Evolutionary conservation across 2,329 filamentous ascomycete species (phyloP).

Genomic region (Penicillium italicum): DNA sequence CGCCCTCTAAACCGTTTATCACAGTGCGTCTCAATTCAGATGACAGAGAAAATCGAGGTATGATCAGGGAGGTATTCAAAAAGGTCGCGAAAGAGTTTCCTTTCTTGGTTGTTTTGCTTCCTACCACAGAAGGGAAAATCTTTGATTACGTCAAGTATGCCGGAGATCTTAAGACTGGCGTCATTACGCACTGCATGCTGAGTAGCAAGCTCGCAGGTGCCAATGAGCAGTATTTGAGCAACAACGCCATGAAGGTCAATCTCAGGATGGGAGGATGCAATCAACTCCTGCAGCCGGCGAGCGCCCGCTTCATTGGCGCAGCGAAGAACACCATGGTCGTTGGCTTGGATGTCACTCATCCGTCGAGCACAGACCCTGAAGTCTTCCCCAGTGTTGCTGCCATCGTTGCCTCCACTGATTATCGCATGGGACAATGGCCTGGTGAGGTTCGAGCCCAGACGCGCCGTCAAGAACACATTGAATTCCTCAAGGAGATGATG

Average conservation of each 20-base stretch:
- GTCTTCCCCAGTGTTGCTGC: slow-evolving; percentile 70
- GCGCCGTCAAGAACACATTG: slow-evolving; percentile 63
- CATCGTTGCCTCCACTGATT: slow-evolving; percentile 70
- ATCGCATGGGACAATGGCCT: slow-evolving; percentile 69
- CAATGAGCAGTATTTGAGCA: slow-evolving; percentile 56
- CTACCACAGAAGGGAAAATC: slow-evolving; percentile 47
- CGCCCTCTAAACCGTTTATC: neutral
- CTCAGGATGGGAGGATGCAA: slow-evolving; percentile 73
- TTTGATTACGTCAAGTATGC: slow-evolving; percentile 65
- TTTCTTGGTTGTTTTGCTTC: slow-evolving; percentile 43
- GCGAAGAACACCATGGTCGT: slow-evolving; percentile 72
- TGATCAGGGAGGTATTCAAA: neutral
- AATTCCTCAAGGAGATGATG: slow-evolving; percentile 58
- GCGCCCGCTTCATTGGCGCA: slow-evolving; percentile 56
- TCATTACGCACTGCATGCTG: slow-evolving; percentile 63
- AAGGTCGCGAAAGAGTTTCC: neutral
- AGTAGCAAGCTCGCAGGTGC: slow-evolving; percentile 45
- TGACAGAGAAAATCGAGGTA: neutral
- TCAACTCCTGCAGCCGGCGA: slow-evolving; percentile 54
- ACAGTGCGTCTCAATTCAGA: neutral
- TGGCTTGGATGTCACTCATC: slow-evolving; percentile 84
- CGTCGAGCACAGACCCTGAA: slow-evolving; percentile 58
- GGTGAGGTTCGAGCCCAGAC: slow-evolving; percentile 56
- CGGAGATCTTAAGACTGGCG: slow-evolving; percentile 60
- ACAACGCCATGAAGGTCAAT: slow-evolving; percentile 73